phyloP scores from a whole-genome alignment of 1,139 yeast genomes.

The Scheffersomyces quercinus region DNA sequence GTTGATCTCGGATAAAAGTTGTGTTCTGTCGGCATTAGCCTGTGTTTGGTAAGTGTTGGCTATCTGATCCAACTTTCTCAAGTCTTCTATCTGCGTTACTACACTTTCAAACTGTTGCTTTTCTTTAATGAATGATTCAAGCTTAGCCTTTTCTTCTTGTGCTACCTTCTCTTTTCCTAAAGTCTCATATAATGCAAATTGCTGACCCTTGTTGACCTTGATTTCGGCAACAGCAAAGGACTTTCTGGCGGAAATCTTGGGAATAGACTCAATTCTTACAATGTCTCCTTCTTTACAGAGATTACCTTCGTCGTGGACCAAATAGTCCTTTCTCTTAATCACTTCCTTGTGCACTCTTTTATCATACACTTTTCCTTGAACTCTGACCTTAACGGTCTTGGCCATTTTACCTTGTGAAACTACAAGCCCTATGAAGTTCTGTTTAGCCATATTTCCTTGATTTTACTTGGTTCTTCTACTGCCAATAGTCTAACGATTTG shows the following conservation, averaged over 20 bases:
- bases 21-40: constrained; percentile 38
- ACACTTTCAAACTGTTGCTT: constrained; percentile 39
- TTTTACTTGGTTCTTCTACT: too few species aligned
- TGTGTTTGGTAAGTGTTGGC: constrained; percentile 34
- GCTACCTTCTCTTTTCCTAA: constrained; percentile 69
- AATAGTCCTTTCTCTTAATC: constrained; percentile 75
- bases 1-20: constrained; percentile 43
- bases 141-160: constrained; percentile 57
- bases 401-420: constrained; percentile 94
- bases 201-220: constrained; percentile 85
- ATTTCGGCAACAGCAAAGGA: constrained; percentile 94
- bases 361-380: constrained; percentile 70
- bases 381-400: constrained; percentile 93
- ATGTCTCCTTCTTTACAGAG: constrained; percentile 93
- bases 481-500: too few species aligned
- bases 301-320: constrained; percentile 93
- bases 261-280: constrained; percentile 87
- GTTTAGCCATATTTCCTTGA: constrained; percentile 66
- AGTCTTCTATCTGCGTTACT: constrained; percentile 48
- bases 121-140: constrained; percentile 49
- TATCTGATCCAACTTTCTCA: constrained; percentile 46
- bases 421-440: constrained; percentile 88
- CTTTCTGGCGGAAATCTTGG: constrained; percentile 82
- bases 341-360: constrained; percentile 73
- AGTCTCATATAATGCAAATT: constrained; percentile 76